Evolutionary conservation across 495 filamentous ascomycete species (phyloP), one percentile per base, ranked within the genome.

Genomic region (Peziza echinospora): DNA sequence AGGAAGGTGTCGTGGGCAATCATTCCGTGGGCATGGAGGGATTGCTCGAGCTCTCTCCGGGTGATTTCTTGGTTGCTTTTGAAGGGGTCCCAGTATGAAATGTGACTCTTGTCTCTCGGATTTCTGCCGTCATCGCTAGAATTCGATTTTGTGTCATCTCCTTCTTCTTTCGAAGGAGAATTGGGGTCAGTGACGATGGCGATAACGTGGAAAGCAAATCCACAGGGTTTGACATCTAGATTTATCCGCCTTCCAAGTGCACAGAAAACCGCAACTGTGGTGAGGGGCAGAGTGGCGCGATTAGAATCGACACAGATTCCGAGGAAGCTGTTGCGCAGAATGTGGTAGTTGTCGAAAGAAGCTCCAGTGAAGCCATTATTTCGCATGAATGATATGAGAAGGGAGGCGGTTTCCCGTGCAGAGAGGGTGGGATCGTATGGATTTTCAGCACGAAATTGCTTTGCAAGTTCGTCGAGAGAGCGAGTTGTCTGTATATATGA

Each of bases 301-400:
- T 60, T 61, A 39, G 68, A 68, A 19, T 63, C 65, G 40, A 82
- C 53, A 6, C 73, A 75, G 24, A 85, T 64, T 7, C 84, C 82
- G 45, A 97, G 71, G 45, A 91, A 81, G 49, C 77, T 87, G 54
- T 94, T 91, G 49, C 81, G 75, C 21, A 97, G 56, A 40, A 77
- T 75, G 48, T 78, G 75, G 55, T 91, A 93, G 10, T 64, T 56
- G n/a, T 72, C 71, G 10, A 67, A 60, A 16, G 64, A 54, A 26
- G 87, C 71, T 6, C 84, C 85, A 0, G 71, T 76, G 45, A 92
- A 67, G 24, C 78, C 71, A 26, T 77, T 67, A 2, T 59, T 58
- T 37, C 71, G 67, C 39, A 96, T 59, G 63, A 76, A 92, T 8
- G 63, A 63, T 26, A 76, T 75, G 19, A 91, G 62, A 3, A 59